Evolutionary conservation across 2,329 filamentous ascomycete species (phyloP), one percentile per base, ranked within the genome.

Genomic region (Sporothrix globosa): DNA sequence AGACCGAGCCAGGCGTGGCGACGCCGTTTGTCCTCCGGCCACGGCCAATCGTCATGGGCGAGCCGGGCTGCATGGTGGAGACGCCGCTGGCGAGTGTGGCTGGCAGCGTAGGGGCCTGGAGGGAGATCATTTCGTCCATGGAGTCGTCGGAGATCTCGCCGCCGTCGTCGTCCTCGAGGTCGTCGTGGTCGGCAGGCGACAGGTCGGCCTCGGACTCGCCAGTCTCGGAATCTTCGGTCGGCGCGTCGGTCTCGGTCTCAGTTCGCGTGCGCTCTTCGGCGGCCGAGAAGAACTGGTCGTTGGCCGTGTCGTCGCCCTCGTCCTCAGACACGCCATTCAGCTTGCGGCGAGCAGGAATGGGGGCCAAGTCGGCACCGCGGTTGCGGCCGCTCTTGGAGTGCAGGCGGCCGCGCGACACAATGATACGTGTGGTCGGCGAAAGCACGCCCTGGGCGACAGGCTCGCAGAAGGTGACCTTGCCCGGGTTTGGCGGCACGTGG

Each of bases 251-350:
- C 70, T 88, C 85, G 17, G 87, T 87, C 74, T 84, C 85, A 17
- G 86, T 86, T 75, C 83, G 87, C 72, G 87, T 81, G 27, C 89
- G 87, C 73, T 97, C 93, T 78, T 97, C 95, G 2, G 92, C 91
- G 0, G 95, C 95, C 6, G 95, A 97, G 79, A 88, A 97, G 81
- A 97, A 97, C 75, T 93, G 90, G 77, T 98, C 95, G 70, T 92
- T 97, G 6, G 92, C 90, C 1, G 91, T 93, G 75, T 97, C 93
- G 70, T 96, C 92, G 41, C 71, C 73, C 19, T 91, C 91, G 65
- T 87, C 85, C 65, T 88, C 86, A 9, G 79, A 76, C 0, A 87
- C 84, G 58, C 88, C 89, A 74, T 90, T 88, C 41, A 90, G 81
- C 7, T 83, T 79, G 58, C 85, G 85, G 21, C 84, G 83, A 1